These are phyloP conservation scores for Perkinsus marinus DNA, from an alignment of 169 alveolate species.

Conservation along the genomic window DNA sequence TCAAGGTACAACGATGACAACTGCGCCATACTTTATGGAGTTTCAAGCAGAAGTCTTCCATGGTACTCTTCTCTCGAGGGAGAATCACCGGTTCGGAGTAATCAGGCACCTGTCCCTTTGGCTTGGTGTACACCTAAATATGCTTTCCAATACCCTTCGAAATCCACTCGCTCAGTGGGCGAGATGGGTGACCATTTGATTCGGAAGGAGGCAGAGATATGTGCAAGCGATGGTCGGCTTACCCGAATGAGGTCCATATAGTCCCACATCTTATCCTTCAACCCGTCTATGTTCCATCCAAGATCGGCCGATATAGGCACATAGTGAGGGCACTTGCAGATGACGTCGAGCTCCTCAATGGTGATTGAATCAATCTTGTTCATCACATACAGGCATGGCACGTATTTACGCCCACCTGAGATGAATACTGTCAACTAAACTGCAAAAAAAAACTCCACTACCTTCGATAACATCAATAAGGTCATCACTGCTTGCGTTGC, in stretches of 20 bases:
- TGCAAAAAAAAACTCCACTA: too few species aligned
- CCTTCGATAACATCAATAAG: slow-evolving; percentile 96
- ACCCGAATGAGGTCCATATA: slow-evolving; percentile 82
- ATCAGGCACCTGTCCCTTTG: slow-evolving; percentile 91
- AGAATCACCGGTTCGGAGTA: slow-evolving; percentile 88
- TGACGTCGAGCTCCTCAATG: slow-evolving; percentile 76
- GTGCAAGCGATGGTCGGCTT: too few species aligned
- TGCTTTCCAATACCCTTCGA: too few species aligned
- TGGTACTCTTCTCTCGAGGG: slow-evolving; percentile 61
- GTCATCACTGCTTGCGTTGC: slow-evolving; percentile 88
- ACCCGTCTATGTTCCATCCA: slow-evolving; percentile 89
- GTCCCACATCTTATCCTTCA: slow-evolving; percentile 92
- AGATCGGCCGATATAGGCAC: slow-evolving; percentile 79
- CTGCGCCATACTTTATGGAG: slow-evolving; percentile 42
- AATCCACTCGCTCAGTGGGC: too few species aligned
- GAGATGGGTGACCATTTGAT: too few species aligned
- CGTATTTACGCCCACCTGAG: slow-evolving; percentile 56
- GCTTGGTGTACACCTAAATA: slow-evolving; percentile 82
- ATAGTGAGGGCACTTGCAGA: slow-evolving; percentile 85
- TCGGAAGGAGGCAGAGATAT: too few species aligned
- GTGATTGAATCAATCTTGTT: slow-evolving; percentile 69
- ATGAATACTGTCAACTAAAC: too few species aligned
- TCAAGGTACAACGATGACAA: too few species aligned
- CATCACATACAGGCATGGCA: slow-evolving; percentile 75
- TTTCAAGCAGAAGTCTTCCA: slow-evolving; percentile 50